phyloP scores from a whole-genome alignment of 345 rosid species.

The Noccaea caerulescens region DNA sequence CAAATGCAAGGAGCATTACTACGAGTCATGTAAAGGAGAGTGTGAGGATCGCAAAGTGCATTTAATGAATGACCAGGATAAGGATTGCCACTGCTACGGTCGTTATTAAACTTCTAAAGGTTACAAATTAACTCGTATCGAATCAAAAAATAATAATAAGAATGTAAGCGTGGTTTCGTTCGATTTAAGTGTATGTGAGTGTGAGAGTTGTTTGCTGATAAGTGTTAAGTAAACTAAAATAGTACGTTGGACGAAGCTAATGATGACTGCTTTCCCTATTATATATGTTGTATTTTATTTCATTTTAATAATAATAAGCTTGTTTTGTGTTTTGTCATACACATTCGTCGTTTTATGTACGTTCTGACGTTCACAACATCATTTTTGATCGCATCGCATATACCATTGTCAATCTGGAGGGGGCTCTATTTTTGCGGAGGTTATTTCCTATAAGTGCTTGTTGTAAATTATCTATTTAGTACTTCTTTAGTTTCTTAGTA shows the following conservation, averaged over 20 bases:
- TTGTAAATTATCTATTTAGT: too few relatives aligned
- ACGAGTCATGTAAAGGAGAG: constrained; percentile 33
- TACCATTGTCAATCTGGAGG: too few relatives aligned
- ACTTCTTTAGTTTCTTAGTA: too few relatives aligned
- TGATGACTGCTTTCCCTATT: constrained; percentile 1
- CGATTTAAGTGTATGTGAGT: constrained; percentile 10
- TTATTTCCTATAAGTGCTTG: too few relatives aligned
- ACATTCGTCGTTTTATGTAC: background rate
- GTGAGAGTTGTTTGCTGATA: background rate
- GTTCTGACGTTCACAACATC: background rate
- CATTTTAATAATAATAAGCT: background rate
- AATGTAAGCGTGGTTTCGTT: constrained; percentile 14
- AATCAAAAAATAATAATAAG: background rate
- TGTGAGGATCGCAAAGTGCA: constrained; percentile 15
- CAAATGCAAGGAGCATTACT: constrained; percentile 17
- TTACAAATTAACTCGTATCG: background rate
- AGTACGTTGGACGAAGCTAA: constrained; percentile 13
- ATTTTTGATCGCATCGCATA: too few relatives aligned
- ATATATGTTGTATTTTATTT: constrained; percentile 17
- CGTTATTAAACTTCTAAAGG: background rate
- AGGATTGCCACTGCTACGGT: constrained; percentile 33
- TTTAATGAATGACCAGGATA: background rate
- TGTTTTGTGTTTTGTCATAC: constrained; percentile 13
- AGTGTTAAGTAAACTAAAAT: background rate
- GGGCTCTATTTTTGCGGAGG: too few relatives aligned